Base-by-base conservation (phyloP, 306 rosid species). In the Fragaria vesca region DNA sequence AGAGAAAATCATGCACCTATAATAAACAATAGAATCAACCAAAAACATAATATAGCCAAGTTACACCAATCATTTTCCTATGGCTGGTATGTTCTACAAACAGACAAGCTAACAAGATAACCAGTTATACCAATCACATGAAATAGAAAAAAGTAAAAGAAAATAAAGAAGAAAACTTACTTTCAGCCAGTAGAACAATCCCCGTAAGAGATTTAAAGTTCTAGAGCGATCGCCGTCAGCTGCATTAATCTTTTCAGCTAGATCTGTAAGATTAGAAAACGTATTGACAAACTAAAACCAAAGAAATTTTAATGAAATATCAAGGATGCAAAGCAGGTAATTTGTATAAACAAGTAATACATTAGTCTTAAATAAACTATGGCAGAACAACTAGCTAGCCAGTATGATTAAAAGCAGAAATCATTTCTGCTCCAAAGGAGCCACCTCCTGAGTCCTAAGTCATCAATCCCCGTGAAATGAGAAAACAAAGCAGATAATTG, bases 101-200 rank as follows among this genome's bases (percentile, higher is more conserved):
- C 24, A 57, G 50, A 26, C 43, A 28, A 15, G 51, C 34, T n/a
- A 73, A 72, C 45, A 73, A 40, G 54, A 79, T 26, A 43, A 30
- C 20, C 57, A 1, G 55, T 62, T 21, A 30, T 38, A 46, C 57
- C 55, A 36, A 61, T 34, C 38, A 20, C 21, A 40, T 6, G 32
- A 11, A 38, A 71, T 50, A 3, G 15, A 21, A 28, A 76, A 28
- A 34, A 4, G 55, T 4, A 15, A 26, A 70, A 5, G 43, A 30
- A 42, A 1, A 6, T 32, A 16, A 6, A 2, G 21, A 50, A 62
- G 26, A 47, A 15, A 67, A 81, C 86, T 85, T 71, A 94, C 97
- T 86, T 88, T 16, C 87, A 92, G 72, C 93, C 92, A 95, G 85
- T 86, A 91, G 74, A 83, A 52, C 74, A 91, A 92, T 71, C 93